Base-by-base conservation (phyloP, 202 grass and related monocot species). In the Schoenoplectus triqueter region DNA sequence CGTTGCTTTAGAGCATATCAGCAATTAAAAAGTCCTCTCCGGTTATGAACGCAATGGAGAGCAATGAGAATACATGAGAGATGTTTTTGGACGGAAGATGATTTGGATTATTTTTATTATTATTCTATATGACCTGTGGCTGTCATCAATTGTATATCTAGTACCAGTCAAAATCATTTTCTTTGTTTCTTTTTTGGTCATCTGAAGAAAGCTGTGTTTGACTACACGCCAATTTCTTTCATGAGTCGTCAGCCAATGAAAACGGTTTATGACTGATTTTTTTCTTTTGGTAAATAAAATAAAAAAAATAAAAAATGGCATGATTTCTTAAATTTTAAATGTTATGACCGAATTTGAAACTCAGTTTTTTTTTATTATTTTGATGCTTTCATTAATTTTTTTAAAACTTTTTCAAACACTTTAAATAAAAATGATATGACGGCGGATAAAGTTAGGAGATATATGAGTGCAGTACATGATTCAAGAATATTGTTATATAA, bases 71-170 rank as follows among this genome's bases (percentile, higher is more conserved):
- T 49, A 49, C 47, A 55, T 59, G 56, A 59, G 13, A 4, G 15
- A 15, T 47, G 6, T 6, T 15, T 47, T 73, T 50, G 2, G 69
- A 73, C 45, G 46, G 69, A 49, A 50, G 47, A 22, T 20, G 5
- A 73, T 73, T 47, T 71, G 45, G n/a, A 72, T 72, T 71, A 71
- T 18, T 18, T 71, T 1, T 2, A 6, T 67, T 48, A 70, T 20
- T 10, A 6, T 73, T 11, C 17, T 17, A 73, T 73, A 19, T 51
- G 46, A 73, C 47, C 19, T 18, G 6, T 72, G 41, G 42, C 44
- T 49, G 48, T 49, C 69, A 72, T 72, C 44, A 18, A 49, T 31
- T 31, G 31, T 31, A 14, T 18, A 15, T 10, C 11, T 15, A 13
- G 14, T 21, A 19, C 20, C 4, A n/a, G 17, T 22, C 41, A 73